phyloP scores from a whole-genome alignment of 2,329 filamentous ascomycete species.

The Amylocarpus encephaloides region DNA sequence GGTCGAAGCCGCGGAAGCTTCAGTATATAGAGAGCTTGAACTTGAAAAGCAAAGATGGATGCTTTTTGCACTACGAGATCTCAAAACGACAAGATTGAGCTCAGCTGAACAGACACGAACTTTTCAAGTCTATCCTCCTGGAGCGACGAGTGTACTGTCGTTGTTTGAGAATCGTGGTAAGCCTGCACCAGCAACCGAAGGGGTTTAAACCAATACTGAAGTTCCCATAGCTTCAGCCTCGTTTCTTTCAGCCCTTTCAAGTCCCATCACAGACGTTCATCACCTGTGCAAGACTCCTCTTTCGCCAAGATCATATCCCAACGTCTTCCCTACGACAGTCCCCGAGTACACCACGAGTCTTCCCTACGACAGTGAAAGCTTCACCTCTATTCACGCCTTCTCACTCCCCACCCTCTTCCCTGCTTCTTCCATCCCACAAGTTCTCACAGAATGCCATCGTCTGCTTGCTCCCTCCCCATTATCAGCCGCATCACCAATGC shows the following conservation, averaged over 20 bases:
- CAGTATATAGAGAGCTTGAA: constrained; percentile 44
- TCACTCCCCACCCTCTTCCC: constrained; percentile 51
- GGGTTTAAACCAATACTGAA: background rate
- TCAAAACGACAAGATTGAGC: constrained; percentile 18
- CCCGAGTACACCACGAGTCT: constrained; percentile 33
- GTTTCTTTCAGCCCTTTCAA: constrained; percentile 28
- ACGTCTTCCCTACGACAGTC: constrained; percentile 31
- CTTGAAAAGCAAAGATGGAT: constrained; percentile 57
- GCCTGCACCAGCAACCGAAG: background rate
- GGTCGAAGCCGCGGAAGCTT: constrained; percentile 39
- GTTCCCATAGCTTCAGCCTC: constrained; percentile 24
- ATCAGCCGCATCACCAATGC: constrained; percentile 1
- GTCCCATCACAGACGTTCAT: constrained; percentile 35
- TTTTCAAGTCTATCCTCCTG: constrained; percentile 16
- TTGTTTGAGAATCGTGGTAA: constrained; percentile 31
- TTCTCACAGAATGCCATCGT: constrained; percentile 51
- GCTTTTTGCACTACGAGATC: constrained; percentile 47
- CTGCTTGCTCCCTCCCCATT: constrained; percentile 39
- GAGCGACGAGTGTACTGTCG: constrained; percentile 21
- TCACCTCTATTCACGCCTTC: constrained; percentile 46
- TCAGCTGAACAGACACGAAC: constrained; percentile 27
- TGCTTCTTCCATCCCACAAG: constrained; percentile 47
- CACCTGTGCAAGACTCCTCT: constrained; percentile 37
- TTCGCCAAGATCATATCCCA: constrained; percentile 31
- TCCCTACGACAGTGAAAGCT: constrained; percentile 34